These are phyloP conservation scores for Wickerhamia fluorescens DNA, from an alignment of 805 yeast species.

Conservation along the genomic window DNA sequence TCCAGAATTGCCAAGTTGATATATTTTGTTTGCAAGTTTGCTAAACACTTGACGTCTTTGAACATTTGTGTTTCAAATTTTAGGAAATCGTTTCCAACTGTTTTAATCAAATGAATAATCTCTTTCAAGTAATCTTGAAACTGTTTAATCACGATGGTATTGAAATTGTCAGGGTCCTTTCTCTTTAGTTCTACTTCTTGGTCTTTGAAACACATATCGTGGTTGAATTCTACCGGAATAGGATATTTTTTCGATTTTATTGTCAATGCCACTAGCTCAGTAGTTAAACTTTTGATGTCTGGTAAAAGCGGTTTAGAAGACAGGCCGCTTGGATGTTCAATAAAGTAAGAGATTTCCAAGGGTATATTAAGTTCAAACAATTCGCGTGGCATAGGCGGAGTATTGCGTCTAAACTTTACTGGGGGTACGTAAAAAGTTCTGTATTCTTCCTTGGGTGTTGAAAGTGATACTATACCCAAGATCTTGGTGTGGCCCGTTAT, in stretches of 20 bases:
- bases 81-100: conserved; percentile 27
- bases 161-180: conserved; percentile 23
- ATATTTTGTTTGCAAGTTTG: conserved; percentile 27
- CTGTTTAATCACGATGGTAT: conserved; percentile 25
- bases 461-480: conserved; percentile 25
- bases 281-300: conserved; percentile 24
- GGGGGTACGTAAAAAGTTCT: conserved; percentile 28
- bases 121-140: conserved; percentile 21
- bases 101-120: conserved; percentile 21
- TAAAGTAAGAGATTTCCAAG: conserved; percentile 21
- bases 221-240: conserved; percentile 35
- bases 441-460: conserved; percentile 28
- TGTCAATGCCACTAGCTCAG: conserved; percentile 32
- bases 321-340: conserved; percentile 4
- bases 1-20: conserved; percentile 22
- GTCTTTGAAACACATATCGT: conserved; percentile 32
- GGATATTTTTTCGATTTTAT: conserved; percentile 26
- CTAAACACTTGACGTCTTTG: conserved; percentile 29
- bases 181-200: conserved; percentile 20
- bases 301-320: conserved; percentile 17
- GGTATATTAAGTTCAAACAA: conserved; percentile 23
- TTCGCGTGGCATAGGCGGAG: conserved; percentile 1
- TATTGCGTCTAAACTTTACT: conserved; percentile 13
- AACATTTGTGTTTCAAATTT: conserved; percentile 30
- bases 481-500: conserved; percentile 25